These are phyloP conservation scores for Hypoxylon cercidicola DNA, from an alignment of 495 filamentous ascomycete species.

Conservation along the genomic window DNA sequence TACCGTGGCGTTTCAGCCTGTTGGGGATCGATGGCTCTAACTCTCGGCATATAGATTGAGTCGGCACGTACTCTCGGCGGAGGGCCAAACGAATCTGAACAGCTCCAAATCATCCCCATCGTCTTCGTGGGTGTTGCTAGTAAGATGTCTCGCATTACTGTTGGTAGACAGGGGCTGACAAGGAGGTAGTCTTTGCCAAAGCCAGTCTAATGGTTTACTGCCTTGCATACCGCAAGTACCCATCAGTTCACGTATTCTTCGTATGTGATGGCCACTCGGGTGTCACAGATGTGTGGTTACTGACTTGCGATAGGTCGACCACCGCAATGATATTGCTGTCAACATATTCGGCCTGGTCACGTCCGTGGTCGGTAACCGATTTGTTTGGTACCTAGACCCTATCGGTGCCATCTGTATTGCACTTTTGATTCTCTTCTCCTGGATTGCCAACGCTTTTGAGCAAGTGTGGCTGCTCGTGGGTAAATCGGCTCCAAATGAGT, in stretches of 20 bases:
- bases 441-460: slow-evolving; percentile 65
- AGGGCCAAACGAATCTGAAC: slow-evolving; percentile 49
- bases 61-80: slow-evolving; percentile 58
- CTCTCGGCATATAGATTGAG: slow-evolving; percentile 51
- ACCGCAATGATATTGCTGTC: slow-evolving; percentile 66
- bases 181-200: slow-evolving; percentile 56
- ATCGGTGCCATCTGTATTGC: slow-evolving; percentile 66
- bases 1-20: slow-evolving; percentile 17
- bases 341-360: slow-evolving; percentile 66
- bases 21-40: slow-evolving; percentile 30
- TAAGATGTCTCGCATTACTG: slow-evolving; percentile 41
- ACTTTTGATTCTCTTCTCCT: slow-evolving; percentile 64
- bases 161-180: slow-evolving; percentile 21
- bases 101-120: slow-evolving; percentile 62
- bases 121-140: slow-evolving; percentile 63
- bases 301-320: slow-evolving; percentile 53
- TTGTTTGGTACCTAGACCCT: slow-evolving; percentile 67
- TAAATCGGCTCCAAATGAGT: slow-evolving; percentile 63
- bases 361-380: slow-evolving; percentile 62
- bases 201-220: slow-evolving; percentile 63
- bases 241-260: slow-evolving; percentile 65
- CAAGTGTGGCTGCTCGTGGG: slow-evolving; percentile 67
- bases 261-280: slow-evolving; percentile 38
- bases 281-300: slow-evolving; percentile 1
- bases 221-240: slow-evolving; percentile 60